Evolutionary conservation across 2,329 filamentous ascomycete species (phyloP), one percentile per base, ranked within the genome.

Genomic region (Pezicula rhizophila): DNA sequence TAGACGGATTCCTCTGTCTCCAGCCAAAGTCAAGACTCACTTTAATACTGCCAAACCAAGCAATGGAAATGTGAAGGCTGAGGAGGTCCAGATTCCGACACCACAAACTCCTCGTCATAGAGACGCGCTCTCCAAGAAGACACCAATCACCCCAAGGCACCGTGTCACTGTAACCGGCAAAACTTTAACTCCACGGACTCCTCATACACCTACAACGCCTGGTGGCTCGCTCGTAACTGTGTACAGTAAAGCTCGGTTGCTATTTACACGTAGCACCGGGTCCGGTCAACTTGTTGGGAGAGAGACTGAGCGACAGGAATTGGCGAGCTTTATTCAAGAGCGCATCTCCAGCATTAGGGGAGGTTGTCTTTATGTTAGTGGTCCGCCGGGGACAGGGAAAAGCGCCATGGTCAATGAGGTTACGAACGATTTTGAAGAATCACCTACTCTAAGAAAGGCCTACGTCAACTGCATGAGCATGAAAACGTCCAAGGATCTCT

Each of bases 401-500:
- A 97, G 91, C 66, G 93, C 93, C 26, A 85, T 97, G 74, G 82
- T 97, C 53, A 84, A 84, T 54, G 85, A 95, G 64, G 80, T 95
- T 45, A 86, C 86, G 42, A 72, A 80, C 42, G 74, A 81, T 39
- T 69, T 85, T 43, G 70, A 71, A 10, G 64, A 76, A 14, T 66
- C 72, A 2, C 60, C 67, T 11, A 67, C 67, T 4, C 72, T 93
- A 46, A 82, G 80, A 60, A 82, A 84, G 46, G 83, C 84, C 2
- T 92, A 91, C 62, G 78, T 99, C 74, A 99, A 99, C 66, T 99
- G 93, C 69, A 96, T 96, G 84, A 96, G 91, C 68, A 84, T 96
- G 68, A 95, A 93, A 62, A 89, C 83, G 31, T 88, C 90, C 2
- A 84, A 82, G 56, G 91, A 96, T 63, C 76, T 99, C 18, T 95